phyloP scores from a whole-genome alignment of 2,329 filamentous ascomycete genomes.

The Escovopsis sp. region DNA sequence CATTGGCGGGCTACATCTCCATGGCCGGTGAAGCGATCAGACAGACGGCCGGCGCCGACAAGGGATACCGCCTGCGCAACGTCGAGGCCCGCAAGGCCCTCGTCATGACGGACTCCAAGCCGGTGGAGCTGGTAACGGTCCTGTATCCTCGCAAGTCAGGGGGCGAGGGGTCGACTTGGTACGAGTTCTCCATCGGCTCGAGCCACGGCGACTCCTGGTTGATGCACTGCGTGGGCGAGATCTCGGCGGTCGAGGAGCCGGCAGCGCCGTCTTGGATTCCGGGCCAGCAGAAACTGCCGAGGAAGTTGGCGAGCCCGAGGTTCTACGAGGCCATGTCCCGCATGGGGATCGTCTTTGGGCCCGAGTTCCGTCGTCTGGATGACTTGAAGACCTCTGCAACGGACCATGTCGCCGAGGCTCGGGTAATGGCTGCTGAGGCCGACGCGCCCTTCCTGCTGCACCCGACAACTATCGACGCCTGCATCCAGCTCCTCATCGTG shows the following conservation, averaged over 20 bases:
- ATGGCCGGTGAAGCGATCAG: slow-evolving; percentile 26
- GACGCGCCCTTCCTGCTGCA: not conserved
- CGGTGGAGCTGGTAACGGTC: not conserved
- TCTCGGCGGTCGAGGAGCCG: no score
- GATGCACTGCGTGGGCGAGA: not conserved
- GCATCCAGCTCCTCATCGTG: not conserved
- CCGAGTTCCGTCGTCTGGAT: not conserved
- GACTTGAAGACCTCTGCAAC: not conserved
- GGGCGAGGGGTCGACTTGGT: not conserved
- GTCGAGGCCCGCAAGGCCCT: slow-evolving; percentile 1
- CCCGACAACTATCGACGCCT: not conserved
- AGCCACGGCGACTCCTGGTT: not conserved
- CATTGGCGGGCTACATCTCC: slow-evolving; percentile 25
- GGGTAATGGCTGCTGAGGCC: no score
- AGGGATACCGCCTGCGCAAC: slow-evolving; percentile 1
- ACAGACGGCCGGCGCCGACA: slow-evolving; percentile 2
- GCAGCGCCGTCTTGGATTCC: not conserved
- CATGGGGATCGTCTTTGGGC: not conserved
- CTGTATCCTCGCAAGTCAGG: not conserved
- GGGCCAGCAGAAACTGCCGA: not conserved
- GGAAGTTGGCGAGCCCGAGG: not conserved
- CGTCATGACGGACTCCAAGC: not conserved
- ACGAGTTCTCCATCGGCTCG: not conserved
- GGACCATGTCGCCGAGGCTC: not conserved
- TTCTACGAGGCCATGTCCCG: not conserved